These are phyloP conservation scores for Euclidium syriacum DNA, from an alignment of 345 rosid species.

Conservation along the genomic window DNA sequence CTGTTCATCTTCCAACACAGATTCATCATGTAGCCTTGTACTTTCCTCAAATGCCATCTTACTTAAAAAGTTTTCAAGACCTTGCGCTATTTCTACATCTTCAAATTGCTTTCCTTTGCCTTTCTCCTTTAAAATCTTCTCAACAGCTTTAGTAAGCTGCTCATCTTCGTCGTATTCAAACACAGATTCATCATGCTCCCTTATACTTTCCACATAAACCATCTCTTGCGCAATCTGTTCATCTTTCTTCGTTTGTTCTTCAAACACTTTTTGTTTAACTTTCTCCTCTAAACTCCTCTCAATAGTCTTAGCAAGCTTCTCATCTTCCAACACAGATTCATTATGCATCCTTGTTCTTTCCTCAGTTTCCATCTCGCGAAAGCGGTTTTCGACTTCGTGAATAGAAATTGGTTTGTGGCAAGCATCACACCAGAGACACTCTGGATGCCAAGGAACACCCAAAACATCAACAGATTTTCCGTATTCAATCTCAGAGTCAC, in stretches of 20 bases:
- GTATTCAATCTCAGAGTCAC: conserved; percentile 48
- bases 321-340: too few relatives aligned
- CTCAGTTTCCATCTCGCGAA: conserved; percentile 10
- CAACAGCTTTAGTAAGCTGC: conserved; percentile 1
- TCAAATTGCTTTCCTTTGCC: too few relatives aligned
- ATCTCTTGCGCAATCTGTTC: too few relatives aligned
- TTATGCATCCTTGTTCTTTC: too few relatives aligned
- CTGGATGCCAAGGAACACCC: conserved; percentile 69
- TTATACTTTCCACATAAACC: too few relatives aligned
- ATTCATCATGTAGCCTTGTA: too few relatives aligned
- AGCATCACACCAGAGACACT: conserved; percentile 59
- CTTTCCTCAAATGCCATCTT: too few relatives aligned
- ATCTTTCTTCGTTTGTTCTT: conserved; percentile 59
- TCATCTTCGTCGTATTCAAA: too few relatives aligned
- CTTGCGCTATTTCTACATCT: conserved; percentile 39
- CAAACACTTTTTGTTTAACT: conserved; percentile 14
- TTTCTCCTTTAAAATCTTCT: too few relatives aligned
- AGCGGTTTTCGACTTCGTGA: conserved; percentile 41
- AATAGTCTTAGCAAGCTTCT: conserved; percentile 4
- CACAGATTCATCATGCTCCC: too few relatives aligned
- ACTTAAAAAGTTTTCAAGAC: too few relatives aligned
- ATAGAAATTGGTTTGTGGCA: conserved; percentile 59
- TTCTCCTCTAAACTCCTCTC: conserved; percentile 22
- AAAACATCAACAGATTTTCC: conserved; percentile 61
- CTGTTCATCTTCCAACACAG: too few relatives aligned